Conservation (phyloP, 176 grass and related monocot genomes). For the Ensete ventricosum region DNA sequence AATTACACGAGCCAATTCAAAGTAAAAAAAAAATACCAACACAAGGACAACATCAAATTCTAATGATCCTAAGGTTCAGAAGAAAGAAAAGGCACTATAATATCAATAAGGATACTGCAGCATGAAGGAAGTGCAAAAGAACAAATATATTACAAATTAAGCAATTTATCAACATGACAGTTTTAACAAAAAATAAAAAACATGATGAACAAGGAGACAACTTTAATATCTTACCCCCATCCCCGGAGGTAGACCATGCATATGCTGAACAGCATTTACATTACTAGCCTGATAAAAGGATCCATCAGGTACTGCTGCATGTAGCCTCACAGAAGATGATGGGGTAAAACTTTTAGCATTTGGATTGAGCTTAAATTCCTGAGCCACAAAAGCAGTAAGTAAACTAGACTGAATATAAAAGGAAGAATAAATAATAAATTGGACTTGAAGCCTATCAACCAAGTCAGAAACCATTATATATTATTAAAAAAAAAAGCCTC, state of each 20-base stretch:
- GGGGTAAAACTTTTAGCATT: constrained; percentile 36
- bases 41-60: background rate
- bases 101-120: no score
- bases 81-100: background rate
- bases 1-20: background rate
- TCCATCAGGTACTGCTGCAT: constrained; percentile 41
- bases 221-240: constrained; percentile 43
- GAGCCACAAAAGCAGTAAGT: background rate
- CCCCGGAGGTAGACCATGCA: constrained; percentile 45
- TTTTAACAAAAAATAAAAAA: background rate
- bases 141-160: constrained; percentile 16
- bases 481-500: background rate
- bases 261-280: constrained; percentile 26
- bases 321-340: constrained; percentile 23
- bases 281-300: constrained; percentile 61
- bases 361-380: constrained; percentile 43
- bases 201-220: background rate
- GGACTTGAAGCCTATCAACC: background rate
- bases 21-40: background rate
- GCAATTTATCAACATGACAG: background rate
- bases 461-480: background rate
- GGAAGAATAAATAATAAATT: background rate
- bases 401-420: background rate
- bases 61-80: background rate
- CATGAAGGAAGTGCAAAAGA: background rate